phyloP scores from a whole-genome alignment of 2,329 filamentous ascomycete genomes.

The Penicillium sp. region DNA sequence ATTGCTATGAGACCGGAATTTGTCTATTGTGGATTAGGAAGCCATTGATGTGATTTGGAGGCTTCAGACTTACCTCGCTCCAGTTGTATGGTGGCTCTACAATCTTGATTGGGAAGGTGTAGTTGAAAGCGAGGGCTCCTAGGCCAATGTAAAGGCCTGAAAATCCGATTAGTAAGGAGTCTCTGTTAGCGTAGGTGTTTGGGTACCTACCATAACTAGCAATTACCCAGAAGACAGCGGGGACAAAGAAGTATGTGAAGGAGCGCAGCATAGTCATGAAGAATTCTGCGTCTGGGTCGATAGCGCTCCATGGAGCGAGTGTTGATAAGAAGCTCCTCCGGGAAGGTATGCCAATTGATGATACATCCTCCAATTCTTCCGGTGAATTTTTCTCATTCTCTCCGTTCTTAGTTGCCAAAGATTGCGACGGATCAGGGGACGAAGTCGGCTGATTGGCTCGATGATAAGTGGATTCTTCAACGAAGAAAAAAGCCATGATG shows the following conservation, averaged over 20 bases:
- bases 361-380: background rate
- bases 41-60: background rate
- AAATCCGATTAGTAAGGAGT: background rate
- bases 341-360: constrained; percentile 27
- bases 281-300: constrained; percentile 47
- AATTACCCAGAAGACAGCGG: constrained; percentile 53
- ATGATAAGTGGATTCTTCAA: constrained; percentile 61
- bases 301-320: constrained; percentile 47
- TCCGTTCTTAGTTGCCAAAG: background rate
- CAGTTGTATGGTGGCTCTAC: constrained; percentile 49
- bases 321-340: constrained; percentile 46
- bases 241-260: constrained; percentile 51
- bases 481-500: constrained; percentile 57
- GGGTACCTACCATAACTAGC: constrained; percentile 45
- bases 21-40: constrained; percentile 24
- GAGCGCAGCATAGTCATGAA: constrained; percentile 49
- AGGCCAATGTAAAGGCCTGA: constrained; percentile 48
- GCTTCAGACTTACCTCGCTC: constrained; percentile 33
- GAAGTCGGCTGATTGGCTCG: constrained; percentile 28
- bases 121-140: constrained; percentile 53
- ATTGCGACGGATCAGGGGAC: background rate
- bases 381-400: background rate
- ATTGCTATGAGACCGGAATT: constrained; percentile 51
- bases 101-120: constrained; percentile 52
- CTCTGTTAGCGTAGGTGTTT: no score